phyloP scores from a whole-genome alignment of 2,329 filamentous ascomycete genomes.

The Didymella segeticola region DNA sequence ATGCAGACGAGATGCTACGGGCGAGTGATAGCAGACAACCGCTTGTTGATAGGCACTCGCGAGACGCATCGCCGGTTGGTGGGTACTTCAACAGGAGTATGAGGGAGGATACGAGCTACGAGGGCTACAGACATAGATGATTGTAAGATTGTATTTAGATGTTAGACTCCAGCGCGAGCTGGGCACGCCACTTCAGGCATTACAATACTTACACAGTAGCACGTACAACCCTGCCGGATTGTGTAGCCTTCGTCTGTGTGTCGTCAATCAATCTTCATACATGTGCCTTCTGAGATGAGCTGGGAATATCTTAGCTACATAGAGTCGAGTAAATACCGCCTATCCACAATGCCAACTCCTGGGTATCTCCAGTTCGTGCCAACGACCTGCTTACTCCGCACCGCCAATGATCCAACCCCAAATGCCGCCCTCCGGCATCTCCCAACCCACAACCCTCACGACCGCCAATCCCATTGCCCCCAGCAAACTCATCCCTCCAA shows the following conservation, averaged over 20 bases:
- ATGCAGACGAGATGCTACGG: constrained; percentile 28
- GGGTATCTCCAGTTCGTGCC: constrained; percentile 1
- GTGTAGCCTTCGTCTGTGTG: too few species aligned
- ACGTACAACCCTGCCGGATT: too few species aligned
- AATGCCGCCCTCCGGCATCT: constrained; percentile 35
- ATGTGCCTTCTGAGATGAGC: too few species aligned
- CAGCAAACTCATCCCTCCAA: constrained; percentile 76
- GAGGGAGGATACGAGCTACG: constrained; percentile 8
- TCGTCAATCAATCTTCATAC: too few species aligned
- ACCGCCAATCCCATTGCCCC: constrained; percentile 69
- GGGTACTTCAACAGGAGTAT: constrained; percentile 11
- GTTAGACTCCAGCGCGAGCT: constrained; percentile 7
- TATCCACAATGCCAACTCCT: background rate
- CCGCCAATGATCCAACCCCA: constrained; percentile 36
- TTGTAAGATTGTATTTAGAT: background rate
- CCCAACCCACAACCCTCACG: constrained; percentile 46
- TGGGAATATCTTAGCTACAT: background rate
- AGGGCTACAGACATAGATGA: constrained; percentile 3
- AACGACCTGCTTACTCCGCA: constrained; percentile 5
- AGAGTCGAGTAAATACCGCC: background rate
- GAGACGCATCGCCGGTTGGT: constrained; percentile 20
- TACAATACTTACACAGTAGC: too few species aligned
- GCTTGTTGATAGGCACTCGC: constrained; percentile 17
- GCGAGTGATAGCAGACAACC: constrained; percentile 25
- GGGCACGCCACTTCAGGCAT: too few species aligned